Percentiles rank a stretch among this genome's conserved stretches.
phyloP scores from a whole-genome alignment of 306 rosid species.

The Casuarina glauca region DNA sequence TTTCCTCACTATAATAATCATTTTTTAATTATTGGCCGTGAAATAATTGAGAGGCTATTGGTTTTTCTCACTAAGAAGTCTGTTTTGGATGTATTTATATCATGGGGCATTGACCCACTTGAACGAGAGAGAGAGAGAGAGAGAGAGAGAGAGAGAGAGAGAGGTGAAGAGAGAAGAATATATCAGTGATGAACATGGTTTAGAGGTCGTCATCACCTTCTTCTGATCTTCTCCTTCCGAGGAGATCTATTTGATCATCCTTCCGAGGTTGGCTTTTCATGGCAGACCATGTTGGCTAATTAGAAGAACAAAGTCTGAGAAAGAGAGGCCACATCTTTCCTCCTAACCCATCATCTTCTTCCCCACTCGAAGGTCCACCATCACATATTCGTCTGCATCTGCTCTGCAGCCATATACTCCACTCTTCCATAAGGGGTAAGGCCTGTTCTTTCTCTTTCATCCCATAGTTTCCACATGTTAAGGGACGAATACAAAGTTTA shows the following conservation, averaged over 20 bases:
- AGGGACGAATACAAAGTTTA: constrained; percentile 7
- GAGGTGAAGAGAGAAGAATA: constrained; percentile 25
- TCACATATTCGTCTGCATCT: background rate
- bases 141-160: constrained; percentile 24
- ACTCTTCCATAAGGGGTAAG: constrained; percentile 27
- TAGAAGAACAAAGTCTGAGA: constrained; percentile 42
- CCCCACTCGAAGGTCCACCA: background rate
- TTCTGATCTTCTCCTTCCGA: constrained; percentile 68
- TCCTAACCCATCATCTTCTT: constrained; percentile 11
- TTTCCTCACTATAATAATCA: background rate
- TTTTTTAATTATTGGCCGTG: constrained; percentile 30
- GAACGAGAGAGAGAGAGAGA: constrained; percentile 5
- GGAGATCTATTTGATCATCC: constrained; percentile 51
- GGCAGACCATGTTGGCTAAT: constrained; percentile 50
- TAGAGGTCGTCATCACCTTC: constrained; percentile 68
- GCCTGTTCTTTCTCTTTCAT: constrained; percentile 3
- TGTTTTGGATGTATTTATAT: constrained; percentile 72
- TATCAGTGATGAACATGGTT: constrained; percentile 54
- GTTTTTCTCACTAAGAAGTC: constrained; percentile 43
- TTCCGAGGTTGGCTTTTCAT: constrained; percentile 54
- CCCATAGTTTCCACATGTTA: background rate
- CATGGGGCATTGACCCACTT: constrained; percentile 75
- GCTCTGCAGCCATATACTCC: constrained; percentile 9
- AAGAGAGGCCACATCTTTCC: constrained; percentile 23
- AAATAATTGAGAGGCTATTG: constrained; percentile 65